Conservation (phyloP, 345 rosid species). For the Leavenworthia alabamica region DNA sequence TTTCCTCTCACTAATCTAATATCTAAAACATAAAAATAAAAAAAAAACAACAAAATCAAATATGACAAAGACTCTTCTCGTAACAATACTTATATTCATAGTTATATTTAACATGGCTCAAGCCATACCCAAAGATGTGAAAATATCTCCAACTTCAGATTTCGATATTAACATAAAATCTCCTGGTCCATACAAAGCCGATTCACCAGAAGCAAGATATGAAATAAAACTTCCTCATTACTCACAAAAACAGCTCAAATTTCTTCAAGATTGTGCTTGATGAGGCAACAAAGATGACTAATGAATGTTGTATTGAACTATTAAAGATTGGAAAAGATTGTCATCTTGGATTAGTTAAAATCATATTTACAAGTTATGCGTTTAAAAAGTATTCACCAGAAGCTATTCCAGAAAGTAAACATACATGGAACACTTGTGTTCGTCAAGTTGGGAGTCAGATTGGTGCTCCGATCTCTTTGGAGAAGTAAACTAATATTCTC, state of each 20-base stretch:
- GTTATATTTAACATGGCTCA: not conserved
- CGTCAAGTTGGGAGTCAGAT: not conserved
- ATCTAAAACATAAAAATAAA: not conserved
- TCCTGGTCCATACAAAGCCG: not conserved
- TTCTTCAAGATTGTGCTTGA: not conserved
- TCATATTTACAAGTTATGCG: not conserved
- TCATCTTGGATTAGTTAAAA: not conserved
- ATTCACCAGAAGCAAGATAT: not conserved
- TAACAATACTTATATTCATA: not conserved
- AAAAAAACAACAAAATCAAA: not conserved
- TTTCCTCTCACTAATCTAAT: not conserved
- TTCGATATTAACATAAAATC: not conserved
- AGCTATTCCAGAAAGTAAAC: constrained; percentile 7
- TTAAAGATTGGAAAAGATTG: constrained; percentile 13
- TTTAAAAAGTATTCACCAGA: not conserved
- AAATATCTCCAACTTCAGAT: not conserved
- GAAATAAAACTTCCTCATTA: not conserved
- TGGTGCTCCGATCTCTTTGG: not conserved
- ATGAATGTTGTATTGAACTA: constrained; percentile 10
- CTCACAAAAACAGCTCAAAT: not conserved
- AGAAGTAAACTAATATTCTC: not conserved
- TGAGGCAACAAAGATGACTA: not conserved
- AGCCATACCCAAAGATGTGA: not conserved
- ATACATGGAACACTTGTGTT: constrained; percentile 5
- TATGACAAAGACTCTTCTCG: constrained; percentile 9